phyloP scores from a whole-genome alignment of 2,329 filamentous ascomycete genomes.

The Pestalotiopsis sp. region DNA sequence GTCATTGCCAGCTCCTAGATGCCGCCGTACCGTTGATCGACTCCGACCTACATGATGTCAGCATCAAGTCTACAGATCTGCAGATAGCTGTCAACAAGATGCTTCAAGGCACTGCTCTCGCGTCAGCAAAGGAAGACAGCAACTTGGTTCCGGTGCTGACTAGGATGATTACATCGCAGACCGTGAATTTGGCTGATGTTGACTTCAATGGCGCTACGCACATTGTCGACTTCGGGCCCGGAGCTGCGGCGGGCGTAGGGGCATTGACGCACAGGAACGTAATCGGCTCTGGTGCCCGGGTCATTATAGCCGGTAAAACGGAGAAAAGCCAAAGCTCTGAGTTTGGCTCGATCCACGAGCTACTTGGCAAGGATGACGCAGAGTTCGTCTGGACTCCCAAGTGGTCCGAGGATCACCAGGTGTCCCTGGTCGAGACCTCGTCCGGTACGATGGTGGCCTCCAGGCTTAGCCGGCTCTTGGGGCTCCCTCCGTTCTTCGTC shows the following conservation, averaged over 20 bases:
- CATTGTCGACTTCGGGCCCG: slow-evolving; percentile 35
- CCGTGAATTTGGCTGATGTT: slow-evolving; percentile 27
- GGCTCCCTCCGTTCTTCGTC: slow-evolving; percentile 46
- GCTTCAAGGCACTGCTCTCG: neutral
- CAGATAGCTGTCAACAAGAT: slow-evolving; percentile 29
- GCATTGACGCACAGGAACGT: slow-evolving; percentile 27
- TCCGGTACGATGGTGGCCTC: slow-evolving; percentile 23
- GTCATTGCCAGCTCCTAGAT: slow-evolving; percentile 37
- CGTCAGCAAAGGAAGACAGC: neutral
- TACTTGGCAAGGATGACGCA: slow-evolving; percentile 65
- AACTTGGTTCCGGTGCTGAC: slow-evolving; percentile 26
- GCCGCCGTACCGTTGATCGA: slow-evolving; percentile 22
- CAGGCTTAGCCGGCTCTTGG: slow-evolving; percentile 44
- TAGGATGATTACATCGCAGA: slow-evolving; percentile 25
- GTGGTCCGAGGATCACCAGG: slow-evolving; percentile 22
- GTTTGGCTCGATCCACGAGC: slow-evolving; percentile 23
- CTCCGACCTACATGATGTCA: slow-evolving; percentile 21
- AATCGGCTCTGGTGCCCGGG: slow-evolving; percentile 31
- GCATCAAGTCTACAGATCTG: slow-evolving; percentile 45
- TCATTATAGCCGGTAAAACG: slow-evolving; percentile 26
- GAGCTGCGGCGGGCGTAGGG: slow-evolving; percentile 28
- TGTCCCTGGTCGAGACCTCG: slow-evolving; percentile 20
- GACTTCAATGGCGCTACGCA: slow-evolving; percentile 29
- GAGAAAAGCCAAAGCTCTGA: slow-evolving; percentile 20
- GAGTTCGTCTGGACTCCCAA: slow-evolving; percentile 47